Percentiles rank a stretch among this genome's conserved stretches.
Evolutionary conservation across 345 rosid genomes (phyloP).

Genomic region (Lepidium didymum): DNA sequence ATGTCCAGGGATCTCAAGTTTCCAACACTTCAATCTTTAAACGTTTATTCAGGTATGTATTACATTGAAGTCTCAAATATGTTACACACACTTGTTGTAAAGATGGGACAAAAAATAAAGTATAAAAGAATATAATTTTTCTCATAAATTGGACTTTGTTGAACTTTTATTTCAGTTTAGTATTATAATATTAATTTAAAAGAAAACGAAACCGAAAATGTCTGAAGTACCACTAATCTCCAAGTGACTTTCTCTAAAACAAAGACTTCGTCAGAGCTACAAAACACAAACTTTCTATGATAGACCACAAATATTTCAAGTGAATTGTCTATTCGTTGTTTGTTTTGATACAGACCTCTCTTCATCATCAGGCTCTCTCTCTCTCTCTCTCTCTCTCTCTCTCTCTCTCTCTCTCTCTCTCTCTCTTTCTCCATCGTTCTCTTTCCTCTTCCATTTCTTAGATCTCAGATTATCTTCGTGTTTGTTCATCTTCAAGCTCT

Average conservation of each 20-base stretch:
- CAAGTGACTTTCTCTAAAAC: neutral
- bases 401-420: neutral
- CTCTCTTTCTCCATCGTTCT: slow-evolving; percentile 6
- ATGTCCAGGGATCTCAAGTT: neutral
- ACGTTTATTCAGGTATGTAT: neutral
- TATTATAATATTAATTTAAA: too few species aligned
- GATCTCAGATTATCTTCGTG: neutral
- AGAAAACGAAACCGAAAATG: neutral
- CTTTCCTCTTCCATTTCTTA: slow-evolving; percentile 9
- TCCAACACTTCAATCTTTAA: neutral
- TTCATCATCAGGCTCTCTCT: neutral
- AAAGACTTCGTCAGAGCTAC: slow-evolving; percentile 17
- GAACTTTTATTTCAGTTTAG: too few species aligned
- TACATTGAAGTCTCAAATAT: neutral
- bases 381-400: neutral
- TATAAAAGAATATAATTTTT: too few species aligned
- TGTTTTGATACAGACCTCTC: slow-evolving; percentile 10
- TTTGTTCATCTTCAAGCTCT: slow-evolving; percentile 12
- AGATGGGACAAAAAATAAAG: neutral
- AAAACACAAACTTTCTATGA: slow-evolving; percentile 1
- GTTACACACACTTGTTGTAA: neutral
- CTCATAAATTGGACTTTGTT: too few species aligned
- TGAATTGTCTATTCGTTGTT: slow-evolving; percentile 10
- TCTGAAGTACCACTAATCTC: slow-evolving; percentile 2
- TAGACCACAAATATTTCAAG: slow-evolving; percentile 6